A percentile compares a stretch with the other conserved stretches of the same genome.
phyloP scores from a whole-genome alignment of 2,329 filamentous ascomycete genomes.

The Phaeosphaeria sp. region DNA sequence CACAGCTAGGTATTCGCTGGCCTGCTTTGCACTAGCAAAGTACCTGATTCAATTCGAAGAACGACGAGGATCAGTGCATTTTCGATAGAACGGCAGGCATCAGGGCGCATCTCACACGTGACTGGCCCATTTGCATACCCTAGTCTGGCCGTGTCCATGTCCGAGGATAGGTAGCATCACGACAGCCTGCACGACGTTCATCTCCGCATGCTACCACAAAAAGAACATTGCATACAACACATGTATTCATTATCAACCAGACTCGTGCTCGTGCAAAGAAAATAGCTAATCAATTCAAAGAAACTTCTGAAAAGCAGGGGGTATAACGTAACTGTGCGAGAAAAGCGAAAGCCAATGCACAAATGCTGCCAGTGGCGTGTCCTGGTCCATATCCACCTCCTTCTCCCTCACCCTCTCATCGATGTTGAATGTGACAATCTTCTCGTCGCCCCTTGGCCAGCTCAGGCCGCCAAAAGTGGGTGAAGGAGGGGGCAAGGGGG shows the following conservation, averaged over 20 bases:
- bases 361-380: conserved; percentile 4
- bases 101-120: too few relatives aligned
- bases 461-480: background rate
- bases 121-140: too few relatives aligned
- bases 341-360: conserved; percentile 20
- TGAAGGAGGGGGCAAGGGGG: background rate
- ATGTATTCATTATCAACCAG: too few relatives aligned
- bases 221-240: too few relatives aligned
- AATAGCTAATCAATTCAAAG: background rate
- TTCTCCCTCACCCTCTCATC: background rate
- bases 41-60: background rate
- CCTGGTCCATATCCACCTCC: background rate
- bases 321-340: conserved; percentile 15
- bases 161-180: too few relatives aligned
- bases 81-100: too few relatives aligned
- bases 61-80: background rate
- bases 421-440: background rate
- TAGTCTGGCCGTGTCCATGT: too few relatives aligned
- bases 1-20: background rate
- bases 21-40: background rate
- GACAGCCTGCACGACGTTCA: too few relatives aligned
- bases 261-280: too few relatives aligned
- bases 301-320: conserved; percentile 15
- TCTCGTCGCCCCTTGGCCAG: background rate
- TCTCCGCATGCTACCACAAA: too few relatives aligned